Evolutionary conservation across 176 grass and related monocot species (phyloP), one percentile per base, ranked within the genome.

Genomic region (Phragmites australis): DNA sequence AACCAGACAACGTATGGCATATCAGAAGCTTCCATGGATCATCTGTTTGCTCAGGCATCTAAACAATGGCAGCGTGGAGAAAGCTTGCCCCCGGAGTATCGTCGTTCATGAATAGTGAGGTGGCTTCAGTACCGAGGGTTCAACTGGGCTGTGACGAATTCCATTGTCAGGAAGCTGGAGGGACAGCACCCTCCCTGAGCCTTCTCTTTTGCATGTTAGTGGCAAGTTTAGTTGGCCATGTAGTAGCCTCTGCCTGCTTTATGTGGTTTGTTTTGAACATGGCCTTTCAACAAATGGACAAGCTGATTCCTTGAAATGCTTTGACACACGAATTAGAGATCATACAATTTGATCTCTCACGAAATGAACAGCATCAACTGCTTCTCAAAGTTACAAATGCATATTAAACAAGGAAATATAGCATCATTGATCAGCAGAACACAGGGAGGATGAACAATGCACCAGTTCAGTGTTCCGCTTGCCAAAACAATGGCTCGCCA

Each of bases 51-150:
- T 82, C 89, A 94, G 73, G 92, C 85, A 25, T 80, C 80, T 14
- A 97, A 97, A 81, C 92, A 92, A 58, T 97, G 94, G 94, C 76
- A 83, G 18, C 84, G 89, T 14, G 89, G 83, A 50, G 69, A 81
- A 54, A 79, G 82, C 76, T 67, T 88, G 56, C 67, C 90, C 14
- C 16, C 57, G 32, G 86, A 92, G 72, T 92, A 73, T 47, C 94
- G 88, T 8, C 87, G 86, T 16, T 55, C 85, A 3, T 83, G 90
- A 22, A 65, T 94, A 6, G 54, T 89, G 47, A 94, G 92, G 75
- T 98, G 92, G 95, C 90, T 98, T 68, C 92, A 94, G 64, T 98
- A 98, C 57, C 82, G 92, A 19, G 95, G 90, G 15, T 98, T 98
- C 69, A 91, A 68, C 52, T 97, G 92, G 94, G 79, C 63, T 21